Conservation (phyloP, 2,329 filamentous ascomycete species). For the Exophiala xenobiotica region DNA sequence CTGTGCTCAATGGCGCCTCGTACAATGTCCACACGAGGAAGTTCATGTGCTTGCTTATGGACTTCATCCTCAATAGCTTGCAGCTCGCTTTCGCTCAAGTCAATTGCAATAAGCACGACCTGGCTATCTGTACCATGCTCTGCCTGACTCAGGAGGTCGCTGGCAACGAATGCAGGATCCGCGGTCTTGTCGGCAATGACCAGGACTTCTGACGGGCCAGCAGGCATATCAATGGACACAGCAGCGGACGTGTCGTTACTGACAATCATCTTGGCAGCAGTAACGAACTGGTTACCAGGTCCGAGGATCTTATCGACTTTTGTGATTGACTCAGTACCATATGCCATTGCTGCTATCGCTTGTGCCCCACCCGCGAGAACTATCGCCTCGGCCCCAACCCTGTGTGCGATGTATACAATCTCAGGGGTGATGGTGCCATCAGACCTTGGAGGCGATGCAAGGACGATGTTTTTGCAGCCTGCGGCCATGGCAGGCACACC, state of each 20-base stretch:
- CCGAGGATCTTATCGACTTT: conserved; percentile 99
- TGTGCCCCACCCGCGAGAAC: conserved; percentile 94
- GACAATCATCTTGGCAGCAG: conserved; percentile 96
- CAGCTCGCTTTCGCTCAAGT: conserved; percentile 70
- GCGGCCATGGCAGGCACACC: conserved; percentile 97
- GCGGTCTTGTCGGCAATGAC: conserved; percentile 86
- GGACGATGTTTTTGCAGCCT: conserved; percentile 89
- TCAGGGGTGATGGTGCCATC: conserved; percentile 93
- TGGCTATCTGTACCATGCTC: conserved; percentile 97
- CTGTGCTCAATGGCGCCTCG: conserved; percentile 87
- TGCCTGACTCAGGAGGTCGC: conserved; percentile 89
- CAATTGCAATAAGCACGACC: conserved; percentile 85
- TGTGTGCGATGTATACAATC: conserved; percentile 96
- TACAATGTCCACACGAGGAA: conserved; percentile 92
- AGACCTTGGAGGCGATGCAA: conserved; percentile 84
- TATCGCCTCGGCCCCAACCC: conserved; percentile 92
- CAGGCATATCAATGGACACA: conserved; percentile 97
- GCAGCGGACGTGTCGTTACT: conserved; percentile 95
- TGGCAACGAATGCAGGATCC: conserved; percentile 92
- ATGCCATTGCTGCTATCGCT: conserved; percentile 93
- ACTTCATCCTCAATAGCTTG: conserved; percentile 87
- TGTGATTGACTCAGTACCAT: conserved; percentile 87
- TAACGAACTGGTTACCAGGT: conserved; percentile 97
- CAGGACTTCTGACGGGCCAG: conserved; percentile 93
- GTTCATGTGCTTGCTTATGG: conserved; percentile 77